phyloP scores from a whole-genome alignment of 164 flowering plant species.

The Aristolochia contorta region DNA sequence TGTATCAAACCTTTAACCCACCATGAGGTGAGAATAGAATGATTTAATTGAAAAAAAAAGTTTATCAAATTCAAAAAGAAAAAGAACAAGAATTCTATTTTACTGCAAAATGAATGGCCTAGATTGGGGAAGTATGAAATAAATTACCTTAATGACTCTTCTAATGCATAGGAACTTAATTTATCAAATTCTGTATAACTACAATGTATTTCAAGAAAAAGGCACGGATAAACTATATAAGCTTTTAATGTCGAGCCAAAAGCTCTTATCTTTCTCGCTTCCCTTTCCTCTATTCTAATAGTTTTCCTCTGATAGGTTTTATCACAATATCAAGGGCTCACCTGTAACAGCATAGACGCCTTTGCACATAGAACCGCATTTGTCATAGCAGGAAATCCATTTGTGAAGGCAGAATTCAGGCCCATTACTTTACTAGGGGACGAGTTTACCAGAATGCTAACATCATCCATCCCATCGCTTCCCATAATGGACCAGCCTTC shows the following conservation, averaged over 20 bases:
- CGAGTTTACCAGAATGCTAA: constrained; percentile 77
- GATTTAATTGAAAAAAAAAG: no score
- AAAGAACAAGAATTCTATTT: no score
- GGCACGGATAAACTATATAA: neutral
- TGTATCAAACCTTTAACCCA: no score
- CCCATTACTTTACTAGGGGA: constrained; percentile 75
- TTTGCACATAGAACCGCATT: constrained; percentile 81
- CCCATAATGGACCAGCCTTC: constrained; percentile 93
- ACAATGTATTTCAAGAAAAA: no score
- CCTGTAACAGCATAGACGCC: constrained; percentile 99
- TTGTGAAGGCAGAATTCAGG: constrained; percentile 42
- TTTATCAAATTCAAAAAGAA: no score
- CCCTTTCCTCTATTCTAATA: neutral
- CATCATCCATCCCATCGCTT: constrained; percentile 87
- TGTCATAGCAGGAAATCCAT: constrained; percentile 61
- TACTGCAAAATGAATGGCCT: no score
- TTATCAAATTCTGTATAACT: no score
- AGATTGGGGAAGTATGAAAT: no score
- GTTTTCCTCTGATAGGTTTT: neutral
- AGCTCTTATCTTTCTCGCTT: neutral
- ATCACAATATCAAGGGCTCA: neutral
- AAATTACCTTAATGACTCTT: no score
- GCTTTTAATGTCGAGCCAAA: neutral
- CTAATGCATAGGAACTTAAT: no score
- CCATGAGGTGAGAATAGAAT: no score